Evolutionary conservation across 1,139 yeast species (phyloP).

Genomic region (Arxiozyma telluris): DNA sequence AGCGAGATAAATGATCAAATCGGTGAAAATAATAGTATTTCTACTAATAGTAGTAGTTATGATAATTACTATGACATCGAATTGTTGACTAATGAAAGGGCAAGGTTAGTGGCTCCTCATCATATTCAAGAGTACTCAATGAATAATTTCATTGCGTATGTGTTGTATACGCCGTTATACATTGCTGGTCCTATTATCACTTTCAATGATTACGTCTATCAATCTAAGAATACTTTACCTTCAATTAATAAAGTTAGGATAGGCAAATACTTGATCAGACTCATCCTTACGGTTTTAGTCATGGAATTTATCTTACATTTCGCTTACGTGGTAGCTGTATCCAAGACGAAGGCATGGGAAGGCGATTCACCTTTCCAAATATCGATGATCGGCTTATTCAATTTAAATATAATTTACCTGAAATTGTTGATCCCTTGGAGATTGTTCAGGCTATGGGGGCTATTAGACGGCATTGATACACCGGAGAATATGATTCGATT

Average conservation of each 20-base stretch:
- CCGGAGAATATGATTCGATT: conserved; percentile 98
- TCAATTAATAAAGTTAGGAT: conserved; percentile 49
- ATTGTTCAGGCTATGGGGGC: conserved; percentile 83
- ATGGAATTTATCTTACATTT: conserved; percentile 87
- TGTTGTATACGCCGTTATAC: conserved; percentile 79
- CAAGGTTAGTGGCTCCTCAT: conserved; percentile 59
- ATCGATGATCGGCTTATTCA: conserved; percentile 89
- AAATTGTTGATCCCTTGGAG: conserved; percentile 94
- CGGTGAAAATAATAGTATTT: not conserved
- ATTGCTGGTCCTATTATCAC: conserved; percentile 94
- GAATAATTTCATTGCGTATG: conserved; percentile 61
- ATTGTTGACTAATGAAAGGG: conserved; percentile 43
- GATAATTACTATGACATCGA: not conserved
- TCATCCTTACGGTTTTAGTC: conserved; percentile 61
- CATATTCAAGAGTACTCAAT: conserved; percentile 50
- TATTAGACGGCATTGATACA: conserved; percentile 85
- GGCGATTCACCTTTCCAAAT: conserved; percentile 87
- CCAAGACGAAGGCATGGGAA: conserved; percentile 78
- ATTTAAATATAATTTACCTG: conserved; percentile 84
- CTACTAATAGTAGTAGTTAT: not conserved
- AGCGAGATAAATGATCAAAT: not conserved
- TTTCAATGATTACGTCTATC: conserved; percentile 83
- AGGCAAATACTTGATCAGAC: conserved; percentile 54
- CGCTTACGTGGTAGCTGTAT: conserved; percentile 88
- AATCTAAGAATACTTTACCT: conserved; percentile 39